These are phyloP conservation scores for Leishmania amazonensis DNA, from an alignment of 208 protist genomes.

Conservation along the genomic window DNA sequence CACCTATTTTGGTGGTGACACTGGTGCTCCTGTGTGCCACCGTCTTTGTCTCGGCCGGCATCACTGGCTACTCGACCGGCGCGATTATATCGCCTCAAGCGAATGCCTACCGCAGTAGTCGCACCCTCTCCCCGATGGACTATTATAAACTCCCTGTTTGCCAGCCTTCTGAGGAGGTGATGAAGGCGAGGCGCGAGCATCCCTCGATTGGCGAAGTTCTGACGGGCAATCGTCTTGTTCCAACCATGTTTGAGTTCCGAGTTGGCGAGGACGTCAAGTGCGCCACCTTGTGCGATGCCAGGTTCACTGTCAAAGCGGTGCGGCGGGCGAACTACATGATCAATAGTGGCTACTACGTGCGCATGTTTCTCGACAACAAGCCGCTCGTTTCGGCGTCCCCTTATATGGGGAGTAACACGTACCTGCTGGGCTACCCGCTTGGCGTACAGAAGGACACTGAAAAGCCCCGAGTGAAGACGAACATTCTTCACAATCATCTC, in stretches of 20 bases:
- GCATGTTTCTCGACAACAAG: conserved; percentile 71
- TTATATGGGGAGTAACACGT: background rate
- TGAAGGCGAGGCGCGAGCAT: conserved; percentile 31
- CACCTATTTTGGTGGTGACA: background rate
- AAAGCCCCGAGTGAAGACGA: background rate
- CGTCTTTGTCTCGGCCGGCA: background rate
- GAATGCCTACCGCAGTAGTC: conserved; percentile 89
- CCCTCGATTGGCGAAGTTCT: conserved; percentile 96
- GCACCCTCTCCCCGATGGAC: conserved; percentile 92
- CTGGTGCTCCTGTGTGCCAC: conserved; percentile 18
- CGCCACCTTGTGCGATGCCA: conserved; percentile 35
- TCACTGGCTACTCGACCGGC: conserved; percentile 15
- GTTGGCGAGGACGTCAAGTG: conserved; percentile 44
- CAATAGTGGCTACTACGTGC: conserved; percentile 49
- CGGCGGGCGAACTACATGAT: conserved; percentile 39
- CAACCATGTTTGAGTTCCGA: conserved; percentile 82
- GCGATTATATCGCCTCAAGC: conserved; percentile 50
- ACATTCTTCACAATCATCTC: conserved; percentile 67
- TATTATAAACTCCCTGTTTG: conserved; percentile 95
- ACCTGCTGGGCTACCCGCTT: conserved; percentile 38
- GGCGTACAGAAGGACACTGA: conserved; percentile 1
- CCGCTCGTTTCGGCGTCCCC: conserved; percentile 39
- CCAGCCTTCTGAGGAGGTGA: conserved; percentile 35
- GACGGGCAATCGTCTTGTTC: conserved; percentile 93
- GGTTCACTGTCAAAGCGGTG: conserved; percentile 30